These are phyloP conservation scores for Aureobasidium sp. DNA, from an alignment of 2,329 filamentous ascomycete species.

Conservation along the genomic window DNA sequence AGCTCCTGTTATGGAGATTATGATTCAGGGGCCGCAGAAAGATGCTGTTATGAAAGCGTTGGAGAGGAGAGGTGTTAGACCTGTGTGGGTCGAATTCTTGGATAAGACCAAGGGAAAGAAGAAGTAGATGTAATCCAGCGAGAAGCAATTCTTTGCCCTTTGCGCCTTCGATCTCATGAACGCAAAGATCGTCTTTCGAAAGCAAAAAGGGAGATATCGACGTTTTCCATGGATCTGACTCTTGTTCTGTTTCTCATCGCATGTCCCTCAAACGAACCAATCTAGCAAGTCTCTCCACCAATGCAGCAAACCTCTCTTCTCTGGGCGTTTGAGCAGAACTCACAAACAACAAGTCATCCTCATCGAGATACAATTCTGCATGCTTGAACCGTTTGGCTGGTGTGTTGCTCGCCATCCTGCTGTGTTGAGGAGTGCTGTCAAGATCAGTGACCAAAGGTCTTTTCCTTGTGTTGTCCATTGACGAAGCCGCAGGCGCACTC, in stretches of 20 bases:
- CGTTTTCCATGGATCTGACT: too few relatives aligned
- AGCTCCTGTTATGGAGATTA: conserved; percentile 58
- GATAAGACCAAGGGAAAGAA: conserved; percentile 65
- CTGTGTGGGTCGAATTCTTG: conserved; percentile 55
- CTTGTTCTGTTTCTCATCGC: not conserved
- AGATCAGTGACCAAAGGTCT: not conserved
- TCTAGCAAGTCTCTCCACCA: conserved; percentile 11
- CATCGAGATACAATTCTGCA: conserved; percentile 13
- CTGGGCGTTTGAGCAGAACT: not conserved
- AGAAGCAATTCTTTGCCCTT: too few relatives aligned
- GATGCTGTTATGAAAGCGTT: conserved; percentile 54
- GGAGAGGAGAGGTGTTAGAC: conserved; percentile 51
- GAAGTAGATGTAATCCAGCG: conserved; percentile 17
- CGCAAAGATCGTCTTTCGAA: not conserved
- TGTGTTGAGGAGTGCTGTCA: not conserved
- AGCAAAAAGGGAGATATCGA: too few relatives aligned
- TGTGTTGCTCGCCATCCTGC: not conserved
- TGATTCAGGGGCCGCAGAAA: conserved; percentile 61
- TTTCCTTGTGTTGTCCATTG: not conserved
- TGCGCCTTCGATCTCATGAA: too few relatives aligned
- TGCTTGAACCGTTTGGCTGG: not conserved
- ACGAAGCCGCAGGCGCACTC: not conserved
- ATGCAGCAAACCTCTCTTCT: not conserved
- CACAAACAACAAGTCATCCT: conserved; percentile 7
- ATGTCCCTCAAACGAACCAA: conserved; percentile 5